Evolutionary conservation across 164 flowering plant species (phyloP).

Genomic region (Umbellularia californica): DNA sequence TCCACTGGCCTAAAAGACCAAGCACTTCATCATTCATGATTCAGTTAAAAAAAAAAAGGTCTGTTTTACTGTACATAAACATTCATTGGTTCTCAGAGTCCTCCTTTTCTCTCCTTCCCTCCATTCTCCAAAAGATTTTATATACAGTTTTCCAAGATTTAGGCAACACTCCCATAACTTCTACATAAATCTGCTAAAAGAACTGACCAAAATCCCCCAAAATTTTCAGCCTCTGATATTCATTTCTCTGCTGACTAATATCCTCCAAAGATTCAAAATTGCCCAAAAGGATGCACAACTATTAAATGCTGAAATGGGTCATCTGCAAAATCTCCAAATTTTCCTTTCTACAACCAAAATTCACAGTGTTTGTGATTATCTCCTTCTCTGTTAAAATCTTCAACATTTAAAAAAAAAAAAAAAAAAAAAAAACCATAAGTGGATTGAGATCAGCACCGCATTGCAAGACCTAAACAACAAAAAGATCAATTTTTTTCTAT

Average conservation of each 20-base stretch:
- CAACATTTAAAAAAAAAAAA: background rate
- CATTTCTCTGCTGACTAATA: background rate
- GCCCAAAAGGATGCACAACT: background rate
- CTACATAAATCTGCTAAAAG: background rate
- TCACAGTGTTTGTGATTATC: background rate
- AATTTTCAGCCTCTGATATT: background rate
- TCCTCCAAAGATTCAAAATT: background rate
- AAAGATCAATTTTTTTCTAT: too few relatives aligned
- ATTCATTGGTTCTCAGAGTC: slow-evolving; percentile 1
- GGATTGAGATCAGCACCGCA: background rate
- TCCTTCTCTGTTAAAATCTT: background rate
- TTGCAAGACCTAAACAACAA: background rate
- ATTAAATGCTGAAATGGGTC: background rate
- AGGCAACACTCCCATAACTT: background rate
- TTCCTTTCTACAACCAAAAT: background rate
- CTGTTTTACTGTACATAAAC: slow-evolving; percentile 6
- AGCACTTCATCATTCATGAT: slow-evolving; percentile 37
- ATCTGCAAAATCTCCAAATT: background rate
- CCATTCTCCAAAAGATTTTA: background rate
- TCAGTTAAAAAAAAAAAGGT: background rate
- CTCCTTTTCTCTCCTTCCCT: slow-evolving; percentile 4
- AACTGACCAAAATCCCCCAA: background rate
- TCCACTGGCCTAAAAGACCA: slow-evolving; percentile 28
- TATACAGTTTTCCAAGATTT: background rate
- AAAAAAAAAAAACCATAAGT: background rate